A percentile compares a stretch with the other conserved stretches of the same genome.
Conservation (phyloP, 2,329 filamentous ascomycete species). For the Ambrosiella xylebori region DNA sequence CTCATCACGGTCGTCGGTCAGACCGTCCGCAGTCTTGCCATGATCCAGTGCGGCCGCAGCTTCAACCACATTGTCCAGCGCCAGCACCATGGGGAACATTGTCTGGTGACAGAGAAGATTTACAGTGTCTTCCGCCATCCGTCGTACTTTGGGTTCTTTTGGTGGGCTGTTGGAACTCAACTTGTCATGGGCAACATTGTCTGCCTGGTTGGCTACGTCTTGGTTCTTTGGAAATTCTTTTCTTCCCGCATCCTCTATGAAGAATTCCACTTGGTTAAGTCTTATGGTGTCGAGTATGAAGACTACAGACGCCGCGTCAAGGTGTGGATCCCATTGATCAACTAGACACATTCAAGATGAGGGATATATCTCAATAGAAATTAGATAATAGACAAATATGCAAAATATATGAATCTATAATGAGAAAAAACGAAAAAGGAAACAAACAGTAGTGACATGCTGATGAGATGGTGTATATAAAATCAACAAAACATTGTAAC, state of each 20-base stretch:
- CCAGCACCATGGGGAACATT: slow-evolving; percentile 49
- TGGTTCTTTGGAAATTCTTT: slow-evolving; percentile 79
- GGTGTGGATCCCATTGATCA: slow-evolving; percentile 60
- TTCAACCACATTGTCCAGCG: slow-evolving; percentile 83
- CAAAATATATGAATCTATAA: background rate
- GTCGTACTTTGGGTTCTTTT: slow-evolving; percentile 95
- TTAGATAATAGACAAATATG: background rate
- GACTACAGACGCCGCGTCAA: slow-evolving; percentile 53
- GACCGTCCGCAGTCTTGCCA: slow-evolving; percentile 58
- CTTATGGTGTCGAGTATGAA: slow-evolving; percentile 73
- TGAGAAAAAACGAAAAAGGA: background rate
- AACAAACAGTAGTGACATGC: background rate
- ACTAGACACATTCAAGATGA: slow-evolving; percentile 9
- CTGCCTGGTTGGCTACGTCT: slow-evolving; percentile 56
- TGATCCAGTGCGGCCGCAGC: slow-evolving; percentile 73
- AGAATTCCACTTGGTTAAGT: slow-evolving; percentile 57
- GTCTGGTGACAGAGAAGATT: slow-evolving; percentile 66
- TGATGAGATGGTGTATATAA: background rate
- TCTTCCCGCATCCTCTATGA: slow-evolving; percentile 55
- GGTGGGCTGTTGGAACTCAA: slow-evolving; percentile 94
- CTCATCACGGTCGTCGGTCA: slow-evolving; percentile 53
- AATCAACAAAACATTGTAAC: no score
- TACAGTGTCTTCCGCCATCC: slow-evolving; percentile 69
- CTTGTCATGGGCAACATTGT: slow-evolving; percentile 70
- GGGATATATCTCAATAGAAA: background rate